These are phyloP conservation scores for Venturia asperata DNA, from an alignment of 2,329 filamentous ascomycete species.

Conservation along the genomic window DNA sequence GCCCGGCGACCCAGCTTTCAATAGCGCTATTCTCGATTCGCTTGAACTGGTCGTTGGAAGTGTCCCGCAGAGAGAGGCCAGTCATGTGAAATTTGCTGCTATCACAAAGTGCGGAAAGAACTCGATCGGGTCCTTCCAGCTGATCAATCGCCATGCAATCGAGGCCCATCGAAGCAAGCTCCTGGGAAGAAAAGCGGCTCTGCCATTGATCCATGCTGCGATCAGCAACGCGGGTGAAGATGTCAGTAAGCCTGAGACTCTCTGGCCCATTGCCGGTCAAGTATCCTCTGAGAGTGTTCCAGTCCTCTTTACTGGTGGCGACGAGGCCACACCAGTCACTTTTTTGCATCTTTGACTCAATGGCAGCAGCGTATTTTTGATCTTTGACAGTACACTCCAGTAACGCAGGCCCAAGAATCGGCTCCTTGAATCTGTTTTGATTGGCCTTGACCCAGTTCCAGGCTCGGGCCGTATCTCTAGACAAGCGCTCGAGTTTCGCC, in stretches of 20 bases:
- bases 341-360: conserved; percentile 51
- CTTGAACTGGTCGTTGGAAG: conserved; percentile 62
- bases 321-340: conserved; percentile 60
- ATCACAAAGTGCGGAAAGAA: conserved; percentile 81
- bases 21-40: conserved; percentile 54
- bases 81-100: conserved; percentile 62
- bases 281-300: conserved; percentile 60
- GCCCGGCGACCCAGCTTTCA: conserved; percentile 62
- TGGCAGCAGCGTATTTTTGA: conserved; percentile 53
- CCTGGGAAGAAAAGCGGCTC: conserved; percentile 47
- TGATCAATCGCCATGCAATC: conserved; percentile 75
- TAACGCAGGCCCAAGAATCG: conserved; percentile 74
- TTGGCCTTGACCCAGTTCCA: conserved; percentile 81
- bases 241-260: conserved; percentile 56
- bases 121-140: conserved; percentile 70
- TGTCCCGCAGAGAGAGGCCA: conserved; percentile 56
- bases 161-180: conserved; percentile 57
- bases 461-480: conserved; percentile 58
- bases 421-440: conserved; percentile 59
- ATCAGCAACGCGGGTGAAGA: conserved; percentile 62
- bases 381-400: conserved; percentile 74
- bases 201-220: conserved; percentile 49
- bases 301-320: conserved; percentile 67
- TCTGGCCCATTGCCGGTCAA: conserved; percentile 44
- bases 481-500: conserved; percentile 54